Evolutionary conservation across 2,329 filamentous ascomycete species (phyloP), one percentile per base, ranked within the genome.

Genomic region (Aspergillus intermedius): DNA sequence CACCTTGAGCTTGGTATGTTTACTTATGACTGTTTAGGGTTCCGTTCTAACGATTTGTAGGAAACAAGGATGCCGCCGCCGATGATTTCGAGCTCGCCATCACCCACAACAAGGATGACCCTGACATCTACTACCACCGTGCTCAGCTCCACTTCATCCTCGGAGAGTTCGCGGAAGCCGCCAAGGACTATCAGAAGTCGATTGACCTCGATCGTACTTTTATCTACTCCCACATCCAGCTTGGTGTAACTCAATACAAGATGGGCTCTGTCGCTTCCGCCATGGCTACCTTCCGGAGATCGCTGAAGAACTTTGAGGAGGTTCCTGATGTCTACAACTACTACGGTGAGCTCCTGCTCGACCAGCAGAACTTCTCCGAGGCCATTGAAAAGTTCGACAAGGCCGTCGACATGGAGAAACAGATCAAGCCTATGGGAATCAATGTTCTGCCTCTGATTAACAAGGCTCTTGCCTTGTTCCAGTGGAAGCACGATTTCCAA

Each of bases 281-380:
- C 42, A 97, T 97, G 90, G 91, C 93, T 32, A 98, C 93, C 5
- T 97, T 98, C 84, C 83, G 91, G 60, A 82, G 91, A 55, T 95
- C 90, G 72, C 91, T 96, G 71, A 98, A 97, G 84, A 96, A 95
- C 75, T 98, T 98, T 66, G 87, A 90, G 64, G 88, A 91, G 67
- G 88, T 95, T 9, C 91, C 91, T 5, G 93, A 98, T 66, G 93
- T 97, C 37, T 98, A 97, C 80, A 98, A 98, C 80, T 98, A 98
- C 81, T 97, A 95, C 64, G 93, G 93, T 63, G 93, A 98, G 76
- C 80, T 98, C 49, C 80, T 98, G 49, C 83, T 98, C 47, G 93
- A 98, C 76, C 93, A 97, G 77, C 86, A 89, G 72, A 95, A 96
- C 72, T 97, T 86, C 73, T 78, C 88, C 50, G 91, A 98, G 69